Base-by-base conservation (phyloP, 2,329 filamentous ascomycete genomes). In the Hypoxylon sp. region DNA sequence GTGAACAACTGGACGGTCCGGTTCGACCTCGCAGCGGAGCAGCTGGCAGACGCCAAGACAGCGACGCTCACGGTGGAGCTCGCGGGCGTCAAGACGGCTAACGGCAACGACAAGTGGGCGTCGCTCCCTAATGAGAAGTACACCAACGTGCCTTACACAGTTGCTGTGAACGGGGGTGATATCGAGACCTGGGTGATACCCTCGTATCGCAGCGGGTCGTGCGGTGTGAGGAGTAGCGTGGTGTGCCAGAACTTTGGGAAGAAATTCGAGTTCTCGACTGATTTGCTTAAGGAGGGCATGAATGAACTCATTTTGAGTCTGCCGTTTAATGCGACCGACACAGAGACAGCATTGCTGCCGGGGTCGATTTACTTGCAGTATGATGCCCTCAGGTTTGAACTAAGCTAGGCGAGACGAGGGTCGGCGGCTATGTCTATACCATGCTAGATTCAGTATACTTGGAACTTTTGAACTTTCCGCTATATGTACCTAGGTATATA, bases 41-140 rank as follows among this genome's bases (percentile, higher is more conserved):
- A 85, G 43, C 70, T 88, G 0, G 68, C 72, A 1, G 73, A 74
- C 2, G 80, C 78, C 41, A 77, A 72, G 32, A 76, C 76, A n/a
- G 87, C 85, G 0, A 87, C 85, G 0, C 81, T 89, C 10, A 89
- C 87, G 0, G 80, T 89, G 1, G 86, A 89, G 69, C 78, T 89
- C 0, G 87, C 87, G 0, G 87, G 84, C 1, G 86, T 83, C 1
- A 89, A 89, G 75, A 86, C 85, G 0, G 85, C 85, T 3, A 81
- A 83, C 0, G 86, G 87, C 0, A 89, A 89, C 66, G 56, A 68
- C 26, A 87, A 85, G 1, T 86, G 88, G 72, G 76, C 82, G 1
- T 85, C 76, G 65, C 86, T 86, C 59, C 76, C 81, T 1, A 79
- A 76, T 1, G 80, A 88, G 70, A 78, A 78, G 32, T 86, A 82